Percentiles rank a stretch among this genome's conserved stretches.
Conservation (phyloP, 305 asterid genomes). For the Monarda citriodora region DNA sequence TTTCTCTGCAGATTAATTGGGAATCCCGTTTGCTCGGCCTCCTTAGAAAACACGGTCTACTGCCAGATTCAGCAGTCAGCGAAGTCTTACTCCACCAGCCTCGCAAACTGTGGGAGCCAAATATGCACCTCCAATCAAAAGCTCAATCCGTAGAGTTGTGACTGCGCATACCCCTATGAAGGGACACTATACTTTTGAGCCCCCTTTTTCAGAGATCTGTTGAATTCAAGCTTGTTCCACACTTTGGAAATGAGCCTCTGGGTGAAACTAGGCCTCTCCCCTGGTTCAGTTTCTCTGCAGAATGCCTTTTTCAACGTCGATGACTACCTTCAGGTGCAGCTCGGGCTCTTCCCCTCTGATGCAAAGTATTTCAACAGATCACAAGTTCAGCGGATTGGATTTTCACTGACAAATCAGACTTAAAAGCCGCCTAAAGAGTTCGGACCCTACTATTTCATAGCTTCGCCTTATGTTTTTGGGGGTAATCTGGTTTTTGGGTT, state of each 20-base stretch:
- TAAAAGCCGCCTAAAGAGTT: conserved; percentile 87
- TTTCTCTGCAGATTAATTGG: conserved; percentile 68
- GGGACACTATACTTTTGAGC: conserved; percentile 96
- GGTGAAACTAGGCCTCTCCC: conserved; percentile 80
- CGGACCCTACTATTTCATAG: conserved; percentile 93
- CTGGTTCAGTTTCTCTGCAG: conserved; percentile 91
- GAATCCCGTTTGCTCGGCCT: conserved; percentile 80
- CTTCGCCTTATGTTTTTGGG: conserved; percentile 68
- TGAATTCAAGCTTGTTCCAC: conserved; percentile 78
- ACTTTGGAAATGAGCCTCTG: conserved; percentile 96
- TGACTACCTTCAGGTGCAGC: conserved; percentile 92
- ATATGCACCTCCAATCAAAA: conserved; percentile 64
- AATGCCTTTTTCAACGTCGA: conserved; percentile 88
- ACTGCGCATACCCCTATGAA: conserved; percentile 86
- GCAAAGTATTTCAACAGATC: conserved; percentile 71
- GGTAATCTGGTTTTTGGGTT: conserved; percentile 39
- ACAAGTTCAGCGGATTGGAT: conserved; percentile 83
- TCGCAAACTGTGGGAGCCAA: conserved; percentile 83
- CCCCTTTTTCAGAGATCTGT: conserved; percentile 86
- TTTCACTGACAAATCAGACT: conserved; percentile 79
- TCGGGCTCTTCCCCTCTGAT: conserved; percentile 73
- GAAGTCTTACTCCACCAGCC: conserved; percentile 85
- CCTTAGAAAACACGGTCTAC: conserved; percentile 73
- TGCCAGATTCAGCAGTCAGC: conserved; percentile 80
- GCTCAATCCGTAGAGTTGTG: conserved; percentile 92